Conservation (phyloP, 1,284 basidiomycete genomes). For the Hemileia vastatrix region DNA sequence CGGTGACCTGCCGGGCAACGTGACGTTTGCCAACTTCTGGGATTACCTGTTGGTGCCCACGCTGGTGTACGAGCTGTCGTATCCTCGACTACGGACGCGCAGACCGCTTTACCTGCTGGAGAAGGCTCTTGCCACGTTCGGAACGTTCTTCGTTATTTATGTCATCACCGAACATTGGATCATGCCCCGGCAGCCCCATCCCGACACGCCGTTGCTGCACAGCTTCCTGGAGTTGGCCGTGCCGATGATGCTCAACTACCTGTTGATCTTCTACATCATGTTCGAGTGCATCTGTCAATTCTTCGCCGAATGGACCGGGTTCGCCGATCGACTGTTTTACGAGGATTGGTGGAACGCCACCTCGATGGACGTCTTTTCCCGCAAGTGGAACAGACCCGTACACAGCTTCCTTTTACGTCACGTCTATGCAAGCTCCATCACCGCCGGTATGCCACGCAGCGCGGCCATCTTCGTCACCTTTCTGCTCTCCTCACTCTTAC, state of each 20-base stretch:
- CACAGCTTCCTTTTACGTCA: slow-evolving; percentile 88
- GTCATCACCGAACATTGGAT: slow-evolving; percentile 87
- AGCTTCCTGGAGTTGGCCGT: slow-evolving; percentile 74
- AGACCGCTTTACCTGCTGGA: slow-evolving; percentile 82
- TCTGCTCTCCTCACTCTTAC: slow-evolving; percentile 71
- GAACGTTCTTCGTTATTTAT: slow-evolving; percentile 77
- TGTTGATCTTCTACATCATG: slow-evolving; percentile 65
- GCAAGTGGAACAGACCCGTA: slow-evolving; percentile 88
- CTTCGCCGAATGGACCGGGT: slow-evolving; percentile 85
- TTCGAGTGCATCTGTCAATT: slow-evolving; percentile 88
- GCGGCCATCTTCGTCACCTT: slow-evolving; percentile 87
- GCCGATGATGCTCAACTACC: slow-evolving; percentile 70
- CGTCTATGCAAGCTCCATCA: slow-evolving; percentile 52
- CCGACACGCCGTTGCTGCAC: slow-evolving; percentile 52
- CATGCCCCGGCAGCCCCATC: slow-evolving; percentile 36
- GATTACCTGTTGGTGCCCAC: slow-evolving; percentile 84
- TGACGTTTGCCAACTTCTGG: slow-evolving; percentile 71
- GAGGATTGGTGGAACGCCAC: slow-evolving; percentile 98
- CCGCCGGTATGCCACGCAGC: not conserved
- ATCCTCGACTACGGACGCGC: slow-evolving; percentile 78
- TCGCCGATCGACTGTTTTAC: slow-evolving; percentile 92
- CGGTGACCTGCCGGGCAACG: slow-evolving; percentile 72
- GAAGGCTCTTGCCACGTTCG: slow-evolving; percentile 88
- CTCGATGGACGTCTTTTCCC: slow-evolving; percentile 88
- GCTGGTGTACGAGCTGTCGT: slow-evolving; percentile 90